phyloP scores from a whole-genome alignment of 495 filamentous ascomycete species.

The Hypoxylon trugodes region DNA sequence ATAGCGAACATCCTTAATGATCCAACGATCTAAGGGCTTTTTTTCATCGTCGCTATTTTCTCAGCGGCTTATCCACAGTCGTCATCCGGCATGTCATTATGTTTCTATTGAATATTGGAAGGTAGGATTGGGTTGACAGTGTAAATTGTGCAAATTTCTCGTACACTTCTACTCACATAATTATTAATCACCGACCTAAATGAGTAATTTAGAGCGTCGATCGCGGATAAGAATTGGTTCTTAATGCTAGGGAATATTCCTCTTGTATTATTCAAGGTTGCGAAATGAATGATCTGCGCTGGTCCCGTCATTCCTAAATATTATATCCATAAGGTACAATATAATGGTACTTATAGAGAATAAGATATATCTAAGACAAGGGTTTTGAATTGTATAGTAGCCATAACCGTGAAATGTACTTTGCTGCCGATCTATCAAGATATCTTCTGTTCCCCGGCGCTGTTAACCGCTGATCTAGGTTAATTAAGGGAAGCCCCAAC shows the following conservation, averaged over 20 bases:
- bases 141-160: slow-evolving; percentile 5
- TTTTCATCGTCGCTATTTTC: not conserved
- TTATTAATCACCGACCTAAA: slow-evolving; percentile 23
- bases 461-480: slow-evolving; percentile 1
- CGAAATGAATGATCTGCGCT: slow-evolving; percentile 31
- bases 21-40: not conserved
- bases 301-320: slow-evolving; percentile 15
- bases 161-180: slow-evolving; percentile 20
- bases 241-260: slow-evolving; percentile 15
- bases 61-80: not conserved
- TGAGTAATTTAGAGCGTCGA: slow-evolving; percentile 21
- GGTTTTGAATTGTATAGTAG: not conserved
- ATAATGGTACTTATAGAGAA: slow-evolving; percentile 24
- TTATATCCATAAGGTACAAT: slow-evolving; percentile 5
- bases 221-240: slow-evolving; percentile 22
- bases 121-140: slow-evolving; percentile 1
- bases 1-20: too few relatives aligned
- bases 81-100: slow-evolving; percentile 1
- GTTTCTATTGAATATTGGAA: not conserved
- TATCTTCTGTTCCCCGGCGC: not conserved
- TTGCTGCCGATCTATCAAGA: slow-evolving; percentile 24
- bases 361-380: slow-evolving; percentile 22
- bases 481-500: not conserved
- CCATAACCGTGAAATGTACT: too few relatives aligned
- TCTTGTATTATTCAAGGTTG: slow-evolving; percentile 24